Evolutionary conservation across 495 filamentous ascomycete species (phyloP), one percentile per base, ranked within the genome.

Genomic region (Neurospora tetrasperma): DNA sequence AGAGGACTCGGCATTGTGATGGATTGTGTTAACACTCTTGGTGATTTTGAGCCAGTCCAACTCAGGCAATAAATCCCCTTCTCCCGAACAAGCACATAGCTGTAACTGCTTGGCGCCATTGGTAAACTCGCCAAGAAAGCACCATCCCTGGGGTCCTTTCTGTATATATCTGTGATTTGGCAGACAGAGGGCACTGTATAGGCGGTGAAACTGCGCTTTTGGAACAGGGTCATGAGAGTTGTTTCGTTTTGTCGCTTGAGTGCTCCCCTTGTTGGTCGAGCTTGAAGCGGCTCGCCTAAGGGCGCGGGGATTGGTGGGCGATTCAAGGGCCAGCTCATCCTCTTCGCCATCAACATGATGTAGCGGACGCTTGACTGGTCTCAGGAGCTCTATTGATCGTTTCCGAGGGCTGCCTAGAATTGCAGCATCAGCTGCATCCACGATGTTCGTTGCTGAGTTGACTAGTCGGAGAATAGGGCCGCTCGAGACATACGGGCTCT

Each of bases 21-120:
- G 2, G 62, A 80, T 31, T 0, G 10, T 20, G 5, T 71, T 59
- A 3, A 69, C 27, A 41, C 73, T 75, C 4, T 7, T 16, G 3
- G 74, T 73, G 27, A 80, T 76, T 18, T 71, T 75, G 16, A 80
- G 76, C 78, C 78, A 80, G 8, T 43, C 6, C 69, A 40, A 72
- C 35, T 70, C 41, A 16, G 69, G 23, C 5, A 70, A 54, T 12
- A n/a, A 42, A n/a, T 48, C 40, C 10, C 73, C 75, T 40, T 75
- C 44, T 2, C 39, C 16, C 4, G 23, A 66, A 41, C 75, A 70
- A 0, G 73, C 78, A 14, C 77, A 73, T n/a, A 80, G 70, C 40
- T 78, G 72, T 1, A 76, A 12, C n/a, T 10, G 7, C 14, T 20
- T 27, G 39, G 2, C 46, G 4, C 46, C n/a, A 10, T 10, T 20